A percentile compares a stretch with the other conserved stretches of the same genome.
These are phyloP conservation scores for Borealophlyctis nickersoniae DNA, from an alignment of 192 early-diverging fungal genomes.

Conservation along the genomic window DNA sequence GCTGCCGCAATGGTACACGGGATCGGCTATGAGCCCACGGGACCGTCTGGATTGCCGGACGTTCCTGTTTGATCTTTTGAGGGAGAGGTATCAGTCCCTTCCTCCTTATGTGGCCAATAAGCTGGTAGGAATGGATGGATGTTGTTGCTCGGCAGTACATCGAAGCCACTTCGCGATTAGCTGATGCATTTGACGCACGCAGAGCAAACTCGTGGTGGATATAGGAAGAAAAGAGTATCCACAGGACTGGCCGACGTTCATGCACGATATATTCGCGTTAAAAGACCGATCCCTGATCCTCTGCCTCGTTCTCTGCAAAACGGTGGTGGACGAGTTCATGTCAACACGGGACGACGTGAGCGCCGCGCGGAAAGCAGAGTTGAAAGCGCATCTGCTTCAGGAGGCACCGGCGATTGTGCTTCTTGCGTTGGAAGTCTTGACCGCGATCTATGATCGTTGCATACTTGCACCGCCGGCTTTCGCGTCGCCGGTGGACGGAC, in stretches of 20 bases:
- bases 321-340: conserved; percentile 10
- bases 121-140: background rate
- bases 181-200: background rate
- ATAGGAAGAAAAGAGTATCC: conserved; percentile 7
- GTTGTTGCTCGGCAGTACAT: background rate
- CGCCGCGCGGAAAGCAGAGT: conserved; percentile 5
- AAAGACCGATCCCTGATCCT: background rate
- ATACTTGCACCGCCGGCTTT: background rate
- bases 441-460: background rate
- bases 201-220: conserved; percentile 7
- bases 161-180: background rate
- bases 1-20: background rate
- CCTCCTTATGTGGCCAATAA: conserved; percentile 5
- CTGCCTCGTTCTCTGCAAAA: conserved; percentile 3
- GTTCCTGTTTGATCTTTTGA: conserved; percentile 4
- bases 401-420: background rate
- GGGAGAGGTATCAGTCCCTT: background rate
- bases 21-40: background rate
- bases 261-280: background rate
- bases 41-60: background rate
- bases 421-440: background rate
- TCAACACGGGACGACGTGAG: background rate
- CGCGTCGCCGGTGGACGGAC: background rate
- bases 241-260: conserved; percentile 13
- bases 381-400: background rate